Base-by-base conservation (phyloP, 257 asterid genomes). In the Nyctanthes arbortristis region DNA sequence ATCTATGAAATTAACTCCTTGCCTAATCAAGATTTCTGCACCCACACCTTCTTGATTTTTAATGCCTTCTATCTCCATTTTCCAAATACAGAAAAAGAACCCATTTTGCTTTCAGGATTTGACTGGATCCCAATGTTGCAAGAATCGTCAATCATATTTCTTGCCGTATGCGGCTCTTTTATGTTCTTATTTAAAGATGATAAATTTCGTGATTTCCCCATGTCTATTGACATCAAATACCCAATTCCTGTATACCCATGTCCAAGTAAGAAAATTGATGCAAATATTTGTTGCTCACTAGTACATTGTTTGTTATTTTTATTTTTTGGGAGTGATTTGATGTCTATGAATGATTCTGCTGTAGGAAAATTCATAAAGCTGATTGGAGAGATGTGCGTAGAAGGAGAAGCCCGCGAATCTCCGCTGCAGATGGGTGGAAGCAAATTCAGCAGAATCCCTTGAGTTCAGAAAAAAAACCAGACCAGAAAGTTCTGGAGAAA, bases 321-420 rank as follows among this genome's bases (percentile, higher is more conserved):
- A 10, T 24, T 35, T 35, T 36, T 60, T 54, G 65, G 12, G 10
- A 13, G 1, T 9, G 27, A 12, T 36, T 32, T n/a, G 27, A 1
- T 30, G 3, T 4, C 4, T 57, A 16, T 68, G 6, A 36, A 14
- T 28, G 12, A 36, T 24, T n/a, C 31, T 34, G 18, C 20, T 32
- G 55, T 31, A 73, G 80, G 71, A 77, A 63, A 52, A 37, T 45
- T 11, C 54, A 31, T 10, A 60, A 43, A 77, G 31, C 75, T 1
- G 39, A 28, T 69, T 35, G 66, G 76, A 20, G 70, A 54, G 81
- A 81, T 24, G 85, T 75, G 36, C 56, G 73, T 28, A 72, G 87
- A 75, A 78, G 90, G 73, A 75, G 84, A 36, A 87, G 93, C 72
- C 90, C 88, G 0, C 71, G 88, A 73, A 79, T 87, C 77, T 75